phyloP scores from a whole-genome alignment of 768 basidiomycete genomes.

The Postia placenta region DNA sequence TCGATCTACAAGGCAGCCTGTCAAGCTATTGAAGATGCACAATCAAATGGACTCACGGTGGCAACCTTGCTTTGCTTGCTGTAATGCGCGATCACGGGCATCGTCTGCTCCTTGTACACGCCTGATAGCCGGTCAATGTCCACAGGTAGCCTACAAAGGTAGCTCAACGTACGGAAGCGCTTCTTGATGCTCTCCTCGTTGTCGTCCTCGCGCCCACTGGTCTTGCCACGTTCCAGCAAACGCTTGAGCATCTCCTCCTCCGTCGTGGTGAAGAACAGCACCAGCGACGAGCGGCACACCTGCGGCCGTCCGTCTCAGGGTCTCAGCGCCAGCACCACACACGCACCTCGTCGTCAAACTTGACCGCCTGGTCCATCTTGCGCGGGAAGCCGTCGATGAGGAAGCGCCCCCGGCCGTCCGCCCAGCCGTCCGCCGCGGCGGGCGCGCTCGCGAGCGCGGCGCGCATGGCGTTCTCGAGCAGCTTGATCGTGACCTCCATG shows the following conservation, averaged over 20 bases:
- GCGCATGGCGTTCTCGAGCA: conserved; percentile 89
- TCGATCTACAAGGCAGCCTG: conserved; percentile 45
- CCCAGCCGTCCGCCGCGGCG: conserved; percentile 52
- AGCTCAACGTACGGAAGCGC: conserved; percentile 72
- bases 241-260: conserved; percentile 85
- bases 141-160: neutral
- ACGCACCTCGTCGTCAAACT: conserved; percentile 81
- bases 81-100: conserved; percentile 93
- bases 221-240: conserved; percentile 85
- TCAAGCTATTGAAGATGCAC: neutral
- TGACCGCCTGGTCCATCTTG: conserved; percentile 96
- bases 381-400: conserved; percentile 96
- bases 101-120: conserved; percentile 81
- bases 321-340: too few relatives aligned
- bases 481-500: conserved; percentile 93
- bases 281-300: conserved; percentile 77
- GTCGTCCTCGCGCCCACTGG: conserved; percentile 93
- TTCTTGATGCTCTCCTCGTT: conserved; percentile 93
- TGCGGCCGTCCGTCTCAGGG: too few relatives aligned
- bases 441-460: conserved; percentile 42
- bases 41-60: conserved; percentile 44
- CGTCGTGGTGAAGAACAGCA: conserved; percentile 83
- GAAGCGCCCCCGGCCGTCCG: conserved; percentile 72
- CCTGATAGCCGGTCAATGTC: conserved; percentile 31
- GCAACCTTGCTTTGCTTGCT: conserved; percentile 60